phyloP scores from a whole-genome alignment of 768 basidiomycete genomes.

The Amanita muscaria region DNA sequence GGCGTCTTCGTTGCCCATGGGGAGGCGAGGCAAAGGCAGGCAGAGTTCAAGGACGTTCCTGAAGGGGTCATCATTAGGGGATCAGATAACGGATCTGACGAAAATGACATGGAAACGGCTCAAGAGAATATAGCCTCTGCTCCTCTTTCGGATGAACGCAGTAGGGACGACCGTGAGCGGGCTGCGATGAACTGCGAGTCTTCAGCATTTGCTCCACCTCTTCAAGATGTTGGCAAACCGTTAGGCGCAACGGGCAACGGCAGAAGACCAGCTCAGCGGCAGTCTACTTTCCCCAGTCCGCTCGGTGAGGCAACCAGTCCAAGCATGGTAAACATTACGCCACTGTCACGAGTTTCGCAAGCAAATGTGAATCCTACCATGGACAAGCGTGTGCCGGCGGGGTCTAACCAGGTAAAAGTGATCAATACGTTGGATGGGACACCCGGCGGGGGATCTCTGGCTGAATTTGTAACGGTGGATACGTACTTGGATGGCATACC shows the following conservation, averaged over 20 bases:
- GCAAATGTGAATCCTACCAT: conserved; percentile 71
- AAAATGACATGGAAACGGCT: not conserved
- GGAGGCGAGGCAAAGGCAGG: conserved; percentile 29
- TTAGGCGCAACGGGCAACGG: conserved; percentile 11
- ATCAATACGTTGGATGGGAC: conserved; percentile 67
- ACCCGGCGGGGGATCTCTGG: conserved; percentile 44
- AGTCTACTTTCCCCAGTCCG: conserved; percentile 2
- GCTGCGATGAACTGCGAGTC: conserved; percentile 3
- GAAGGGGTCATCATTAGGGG: conserved; percentile 45
- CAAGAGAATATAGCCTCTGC: conserved; percentile 13
- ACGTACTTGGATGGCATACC: conserved; percentile 72
- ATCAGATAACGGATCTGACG: conserved; percentile 39
- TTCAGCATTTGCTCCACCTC: conserved; percentile 7
- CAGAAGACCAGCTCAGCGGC: conserved; percentile 1
- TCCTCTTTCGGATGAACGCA: conserved; percentile 11
- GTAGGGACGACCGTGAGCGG: conserved; percentile 4
- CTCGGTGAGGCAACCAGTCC: conserved; percentile 25
- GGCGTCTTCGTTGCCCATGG: conserved; percentile 72
- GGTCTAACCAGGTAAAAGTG: conserved; percentile 55
- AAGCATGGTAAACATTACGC: conserved; percentile 50
- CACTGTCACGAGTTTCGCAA: conserved; percentile 23
- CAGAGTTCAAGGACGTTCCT: conserved; percentile 45
- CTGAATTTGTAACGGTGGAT: conserved; percentile 60
- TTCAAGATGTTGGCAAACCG: conserved; percentile 4
- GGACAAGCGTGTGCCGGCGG: conserved; percentile 36